Percentiles rank a stretch among this genome's conserved stretches.
Evolutionary conservation across 257 asterid genomes (phyloP).

Genomic region (Galeopsis tetrahit): DNA sequence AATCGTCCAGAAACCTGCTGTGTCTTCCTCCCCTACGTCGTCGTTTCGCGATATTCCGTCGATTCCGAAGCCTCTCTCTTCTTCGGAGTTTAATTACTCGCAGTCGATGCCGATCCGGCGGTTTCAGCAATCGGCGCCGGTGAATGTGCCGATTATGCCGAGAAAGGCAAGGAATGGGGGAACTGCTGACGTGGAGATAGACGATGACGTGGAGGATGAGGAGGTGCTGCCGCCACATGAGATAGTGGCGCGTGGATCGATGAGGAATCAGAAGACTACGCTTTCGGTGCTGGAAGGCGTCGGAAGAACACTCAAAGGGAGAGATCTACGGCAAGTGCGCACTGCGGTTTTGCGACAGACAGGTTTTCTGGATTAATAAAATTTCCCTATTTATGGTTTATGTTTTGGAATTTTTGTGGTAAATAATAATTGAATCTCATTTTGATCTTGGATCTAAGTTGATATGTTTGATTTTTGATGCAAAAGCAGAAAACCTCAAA

Average conservation of each 20-base stretch:
- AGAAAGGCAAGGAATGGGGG: slow-evolving; percentile 47
- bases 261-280: slow-evolving; percentile 50
- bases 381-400: background rate
- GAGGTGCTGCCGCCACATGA: slow-evolving; percentile 93
- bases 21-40: slow-evolving; percentile 46
- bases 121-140: slow-evolving; percentile 76
- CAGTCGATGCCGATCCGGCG: slow-evolving; percentile 63
- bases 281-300: slow-evolving; percentile 87
- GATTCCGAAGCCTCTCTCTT: slow-evolving; percentile 56
- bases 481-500: background rate
- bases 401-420: background rate
- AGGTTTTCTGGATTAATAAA: slow-evolving; percentile 66
- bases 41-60: slow-evolving; percentile 54
- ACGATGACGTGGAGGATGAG: slow-evolving; percentile 57
- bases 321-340: slow-evolving; percentile 93
- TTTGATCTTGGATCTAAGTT: background rate
- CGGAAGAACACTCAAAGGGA: slow-evolving; percentile 87
- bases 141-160: slow-evolving; percentile 70
- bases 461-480: background rate
- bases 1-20: slow-evolving; percentile 49
- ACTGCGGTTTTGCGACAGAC: slow-evolving; percentile 85
- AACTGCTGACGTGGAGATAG: slow-evolving; percentile 41
- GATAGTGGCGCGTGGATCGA: slow-evolving; percentile 68
- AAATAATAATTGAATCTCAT: slow-evolving; percentile 18
- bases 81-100: slow-evolving; percentile 44